Base-by-base conservation (phyloP, 202 grass and related monocot species). In the Alloteropsis angusta region DNA sequence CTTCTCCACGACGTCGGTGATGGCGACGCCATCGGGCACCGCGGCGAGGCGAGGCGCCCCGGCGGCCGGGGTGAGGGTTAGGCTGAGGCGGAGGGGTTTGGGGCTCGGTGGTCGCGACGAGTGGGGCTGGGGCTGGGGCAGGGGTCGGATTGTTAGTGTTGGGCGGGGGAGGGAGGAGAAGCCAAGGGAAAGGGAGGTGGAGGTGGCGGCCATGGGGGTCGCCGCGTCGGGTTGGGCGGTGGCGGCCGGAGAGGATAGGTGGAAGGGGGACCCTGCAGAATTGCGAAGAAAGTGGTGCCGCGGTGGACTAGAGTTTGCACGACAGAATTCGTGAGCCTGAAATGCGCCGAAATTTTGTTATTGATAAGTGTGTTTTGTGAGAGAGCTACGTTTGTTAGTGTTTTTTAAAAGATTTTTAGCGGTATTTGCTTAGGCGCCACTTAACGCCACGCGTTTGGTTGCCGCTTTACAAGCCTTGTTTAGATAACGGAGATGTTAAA, bases 1-100 rank as follows among this genome's bases (percentile, higher is more conserved):
- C 78, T 71, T 87, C 87, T 97, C 94, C 37, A 92, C 86, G 14
- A 97, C 37, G 77, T 97, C 87, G 7, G 84, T 64, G 23, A 92
- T 25, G 9, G 88, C 89, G 17, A 94, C 63, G 14, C 84, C 76
- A 30, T 84, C 50, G 8, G 88, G 85, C 7, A 74, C 48, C 21
- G 85, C 80, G 13, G 74, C 60, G 30, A 68, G 74, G 36, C 50
- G 85, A 23, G 28, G 8, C 75, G 38, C 83, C 78, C 82, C 49
- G 21, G 64, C 55, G 15, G 42, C 19, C 8, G n/a, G 35, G 22
- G 53, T 30, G 47, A 41, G 35, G 26, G 41, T 30, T 46, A 67
- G 68, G 73, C 32, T 59, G 25, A 74, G 80, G 80, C 56, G 79
- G 61, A 45, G 74, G 47, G 65, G 74, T 14, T 66, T 72, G 25